phyloP scores from a whole-genome alignment of 495 filamentous ascomycete species.

The Hyaloscypha hepaticicola region DNA sequence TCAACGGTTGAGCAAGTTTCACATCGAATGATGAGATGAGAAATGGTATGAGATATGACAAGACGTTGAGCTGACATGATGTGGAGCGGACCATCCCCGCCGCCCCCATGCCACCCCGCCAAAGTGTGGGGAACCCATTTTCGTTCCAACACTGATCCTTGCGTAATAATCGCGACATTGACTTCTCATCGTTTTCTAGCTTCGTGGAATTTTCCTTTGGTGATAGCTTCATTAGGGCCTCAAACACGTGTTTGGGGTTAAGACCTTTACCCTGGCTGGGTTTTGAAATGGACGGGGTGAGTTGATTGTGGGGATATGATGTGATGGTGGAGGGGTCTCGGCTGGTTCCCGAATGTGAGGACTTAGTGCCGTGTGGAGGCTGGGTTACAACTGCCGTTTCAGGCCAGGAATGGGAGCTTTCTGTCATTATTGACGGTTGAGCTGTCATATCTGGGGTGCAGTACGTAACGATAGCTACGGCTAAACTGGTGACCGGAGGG shows the following conservation, averaged over 20 bases:
- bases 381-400: background rate
- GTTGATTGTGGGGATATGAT: background rate
- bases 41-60: background rate
- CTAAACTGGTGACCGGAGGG: too few relatives aligned
- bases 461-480: background rate
- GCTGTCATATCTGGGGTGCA: background rate
- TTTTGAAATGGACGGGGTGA: background rate
- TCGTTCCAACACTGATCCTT: background rate
- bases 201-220: background rate
- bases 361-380: background rate
- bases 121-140: background rate
- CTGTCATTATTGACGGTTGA: background rate
- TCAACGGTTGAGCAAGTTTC: background rate
- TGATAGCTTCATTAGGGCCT: background rate
- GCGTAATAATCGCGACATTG: background rate
- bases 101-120: background rate
- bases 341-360: background rate
- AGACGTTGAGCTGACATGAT: background rate
- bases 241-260: background rate
- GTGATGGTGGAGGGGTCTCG: background rate
- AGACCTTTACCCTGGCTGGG: background rate
- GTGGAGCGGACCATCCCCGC: background rate
- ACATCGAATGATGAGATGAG: background rate
- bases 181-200: background rate
- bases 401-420: background rate